Conservation (phyloP, 2,329 filamentous ascomycete species). For the Capronia coronata region DNA sequence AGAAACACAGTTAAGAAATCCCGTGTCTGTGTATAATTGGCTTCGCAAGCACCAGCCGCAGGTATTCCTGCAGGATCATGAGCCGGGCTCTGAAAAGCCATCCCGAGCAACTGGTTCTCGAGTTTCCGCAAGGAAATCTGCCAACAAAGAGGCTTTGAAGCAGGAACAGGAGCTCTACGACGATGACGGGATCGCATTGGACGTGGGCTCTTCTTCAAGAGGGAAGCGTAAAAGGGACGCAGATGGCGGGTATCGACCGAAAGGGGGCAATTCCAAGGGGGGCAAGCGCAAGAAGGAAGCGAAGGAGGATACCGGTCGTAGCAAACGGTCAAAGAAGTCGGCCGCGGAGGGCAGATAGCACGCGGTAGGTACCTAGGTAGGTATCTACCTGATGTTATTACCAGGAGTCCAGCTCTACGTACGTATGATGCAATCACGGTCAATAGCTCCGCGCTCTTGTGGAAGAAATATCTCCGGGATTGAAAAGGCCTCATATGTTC, state of each 20-base stretch:
- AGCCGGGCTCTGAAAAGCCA: slow-evolving; percentile 42
- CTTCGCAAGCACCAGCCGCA: slow-evolving; percentile 76
- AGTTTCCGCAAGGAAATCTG: slow-evolving; percentile 38
- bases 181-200: slow-evolving; percentile 38
- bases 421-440: too few relatives aligned
- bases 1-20: slow-evolving; percentile 62
- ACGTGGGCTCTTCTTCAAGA: slow-evolving; percentile 32
- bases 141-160: slow-evolving; percentile 26
- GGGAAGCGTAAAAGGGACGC: slow-evolving; percentile 45
- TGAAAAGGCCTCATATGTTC: too few relatives aligned
- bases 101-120: slow-evolving; percentile 37
- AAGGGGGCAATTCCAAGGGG: slow-evolving; percentile 39
- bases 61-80: slow-evolving; percentile 73
- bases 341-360: slow-evolving; percentile 20
- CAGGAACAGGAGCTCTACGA: slow-evolving; percentile 38
- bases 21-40: slow-evolving; percentile 93
- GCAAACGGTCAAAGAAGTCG: slow-evolving; percentile 23
- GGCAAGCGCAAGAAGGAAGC: slow-evolving; percentile 36
- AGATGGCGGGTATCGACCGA: slow-evolving; percentile 43
- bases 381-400: too few relatives aligned
- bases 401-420: too few relatives aligned
- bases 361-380: too few relatives aligned
- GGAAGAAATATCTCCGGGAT: too few relatives aligned
- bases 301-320: slow-evolving; percentile 19
- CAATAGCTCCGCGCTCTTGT: too few relatives aligned